Evolutionary conservation across 2,329 filamentous ascomycete genomes (phyloP).

Genomic region (Teratosphaeria gauchensis): DNA sequence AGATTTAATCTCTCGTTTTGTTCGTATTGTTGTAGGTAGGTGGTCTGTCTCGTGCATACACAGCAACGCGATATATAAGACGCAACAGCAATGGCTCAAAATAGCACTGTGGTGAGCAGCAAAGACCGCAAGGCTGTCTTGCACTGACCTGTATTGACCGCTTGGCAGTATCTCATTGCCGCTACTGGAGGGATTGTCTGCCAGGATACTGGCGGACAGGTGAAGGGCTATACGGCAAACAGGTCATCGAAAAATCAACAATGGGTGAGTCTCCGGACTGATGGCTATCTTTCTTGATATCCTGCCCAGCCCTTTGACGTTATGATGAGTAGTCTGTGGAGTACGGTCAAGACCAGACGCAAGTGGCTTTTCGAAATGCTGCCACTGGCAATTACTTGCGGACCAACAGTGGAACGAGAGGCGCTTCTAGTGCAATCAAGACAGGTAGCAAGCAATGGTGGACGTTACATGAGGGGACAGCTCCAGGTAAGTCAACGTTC

Average conservation of each 20-base stretch:
- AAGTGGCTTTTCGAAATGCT: constrained; percentile 1
- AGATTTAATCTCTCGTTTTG: neutral
- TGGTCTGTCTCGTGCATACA: too few species aligned
- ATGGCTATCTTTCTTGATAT: neutral
- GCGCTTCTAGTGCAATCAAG: neutral
- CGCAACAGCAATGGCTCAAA: neutral
- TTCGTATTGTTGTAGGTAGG: neutral
- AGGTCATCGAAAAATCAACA: neutral
- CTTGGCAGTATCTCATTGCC: neutral
- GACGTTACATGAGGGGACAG: neutral
- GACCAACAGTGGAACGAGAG: neutral
- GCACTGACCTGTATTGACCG: neutral
- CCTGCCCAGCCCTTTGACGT: neutral
- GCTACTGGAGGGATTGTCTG: neutral
- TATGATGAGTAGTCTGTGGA: neutral
- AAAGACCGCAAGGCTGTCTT: neutral
- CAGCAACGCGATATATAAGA: neutral
- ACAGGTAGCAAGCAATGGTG: neutral
- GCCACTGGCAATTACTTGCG: neutral
- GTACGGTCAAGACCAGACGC: neutral
- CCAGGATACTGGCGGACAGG: neutral
- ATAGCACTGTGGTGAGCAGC: neutral
- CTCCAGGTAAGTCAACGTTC: neutral
- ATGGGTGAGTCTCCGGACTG: neutral
- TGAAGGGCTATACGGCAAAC: neutral